Conservation (phyloP, 2,329 filamentous ascomycete genomes). For the Aspergillus unguis region DNA sequence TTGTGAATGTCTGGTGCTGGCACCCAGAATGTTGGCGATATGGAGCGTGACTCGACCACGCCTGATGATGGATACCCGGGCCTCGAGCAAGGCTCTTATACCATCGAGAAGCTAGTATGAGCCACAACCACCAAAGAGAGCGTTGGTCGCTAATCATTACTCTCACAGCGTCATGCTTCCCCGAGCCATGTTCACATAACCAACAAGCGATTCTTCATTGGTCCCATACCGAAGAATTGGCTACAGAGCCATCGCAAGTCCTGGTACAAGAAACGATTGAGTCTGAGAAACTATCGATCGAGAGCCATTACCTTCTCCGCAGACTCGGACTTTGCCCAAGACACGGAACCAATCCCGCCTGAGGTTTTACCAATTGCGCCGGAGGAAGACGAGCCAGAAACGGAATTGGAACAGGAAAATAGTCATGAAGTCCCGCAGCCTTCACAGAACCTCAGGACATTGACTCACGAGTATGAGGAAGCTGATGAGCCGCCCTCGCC, state of each 20-base stretch:
- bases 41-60: constrained; percentile 18
- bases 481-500: constrained; percentile 10
- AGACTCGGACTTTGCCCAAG: constrained; percentile 43
- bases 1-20: constrained; percentile 4
- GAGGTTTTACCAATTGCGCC: constrained; percentile 15
- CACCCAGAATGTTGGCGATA: constrained; percentile 21
- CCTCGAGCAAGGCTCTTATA: constrained; percentile 52
- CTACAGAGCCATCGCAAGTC: constrained; percentile 60
- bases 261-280: constrained; percentile 55
- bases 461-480: constrained; percentile 24
- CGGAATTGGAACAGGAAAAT: constrained; percentile 14
- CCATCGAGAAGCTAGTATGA: constrained; percentile 52
- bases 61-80: constrained; percentile 30
- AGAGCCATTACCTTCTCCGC: constrained; percentile 52
- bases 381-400: constrained; percentile 16
- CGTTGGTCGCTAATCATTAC: neutral
- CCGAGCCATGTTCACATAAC: constrained; percentile 61
- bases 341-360: constrained; percentile 24
- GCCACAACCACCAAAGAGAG: neutral
- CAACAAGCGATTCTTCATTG: constrained; percentile 61
- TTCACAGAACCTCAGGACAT: constrained; percentile 18
- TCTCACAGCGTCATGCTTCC: constrained; percentile 55
- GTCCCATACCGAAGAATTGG: constrained; percentile 64
- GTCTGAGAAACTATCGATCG: constrained; percentile 47
- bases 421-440: constrained; percentile 4